Conservation (phyloP, 176 grass and related monocot genomes). For the Canna indica region DNA sequence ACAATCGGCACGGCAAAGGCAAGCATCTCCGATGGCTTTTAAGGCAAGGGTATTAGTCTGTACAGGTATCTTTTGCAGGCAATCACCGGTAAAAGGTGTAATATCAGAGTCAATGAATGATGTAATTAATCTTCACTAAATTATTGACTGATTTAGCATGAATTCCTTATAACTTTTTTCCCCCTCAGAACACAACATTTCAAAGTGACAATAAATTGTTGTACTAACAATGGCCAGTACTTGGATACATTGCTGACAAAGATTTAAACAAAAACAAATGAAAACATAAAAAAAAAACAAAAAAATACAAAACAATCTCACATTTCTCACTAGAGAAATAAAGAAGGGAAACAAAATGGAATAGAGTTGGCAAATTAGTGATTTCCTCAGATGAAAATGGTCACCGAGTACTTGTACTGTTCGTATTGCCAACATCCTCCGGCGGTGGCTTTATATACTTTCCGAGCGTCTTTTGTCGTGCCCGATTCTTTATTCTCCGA, state of each 20-base stretch:
- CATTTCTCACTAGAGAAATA: background rate
- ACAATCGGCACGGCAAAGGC: constrained; percentile 22
- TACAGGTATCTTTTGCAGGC: too few relatives aligned
- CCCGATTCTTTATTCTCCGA: constrained; percentile 68
- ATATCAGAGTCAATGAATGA: too few relatives aligned
- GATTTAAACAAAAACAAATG: too few relatives aligned
- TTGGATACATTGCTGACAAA: too few relatives aligned
- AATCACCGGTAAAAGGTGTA: too few relatives aligned
- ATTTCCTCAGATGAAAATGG: background rate
- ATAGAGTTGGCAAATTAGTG: background rate
- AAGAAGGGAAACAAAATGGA: background rate
- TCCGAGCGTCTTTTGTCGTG: constrained; percentile 73
- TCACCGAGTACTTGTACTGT: constrained; percentile 21
- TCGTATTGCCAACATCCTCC: constrained; percentile 33
- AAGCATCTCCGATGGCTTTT: constrained; percentile 25
- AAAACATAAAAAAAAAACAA: background rate
- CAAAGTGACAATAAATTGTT: too few relatives aligned
- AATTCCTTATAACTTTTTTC: too few relatives aligned
- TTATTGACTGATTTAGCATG: too few relatives aligned
- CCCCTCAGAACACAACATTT: too few relatives aligned
- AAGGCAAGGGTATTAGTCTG: constrained; percentile 21
- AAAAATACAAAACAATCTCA: background rate
- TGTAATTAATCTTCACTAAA: too few relatives aligned
- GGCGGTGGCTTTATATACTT: constrained; percentile 81
- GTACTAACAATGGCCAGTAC: too few relatives aligned